A percentile compares a stretch with the other conserved stretches of the same genome.
Evolutionary conservation across 2,329 filamentous ascomycete species (phyloP).

Genomic region (Trichothecium sympodiale): DNA sequence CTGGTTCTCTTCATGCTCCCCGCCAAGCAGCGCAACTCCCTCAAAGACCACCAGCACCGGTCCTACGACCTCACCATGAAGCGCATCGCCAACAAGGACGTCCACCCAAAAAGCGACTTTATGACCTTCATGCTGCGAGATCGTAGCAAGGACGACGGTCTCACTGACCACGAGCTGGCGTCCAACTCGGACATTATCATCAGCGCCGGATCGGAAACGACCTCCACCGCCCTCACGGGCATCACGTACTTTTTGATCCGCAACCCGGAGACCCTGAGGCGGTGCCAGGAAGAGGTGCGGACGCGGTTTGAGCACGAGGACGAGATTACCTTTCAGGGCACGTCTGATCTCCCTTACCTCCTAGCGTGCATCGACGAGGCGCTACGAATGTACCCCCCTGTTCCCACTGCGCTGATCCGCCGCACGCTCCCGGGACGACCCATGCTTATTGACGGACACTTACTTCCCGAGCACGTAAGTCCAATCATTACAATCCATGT

Average conservation of each 20-base stretch:
- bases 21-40: neutral
- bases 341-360: slow-evolving; percentile 23
- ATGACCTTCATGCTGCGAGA: neutral
- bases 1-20: neutral
- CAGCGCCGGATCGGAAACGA: slow-evolving; percentile 23
- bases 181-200: slow-evolving; percentile 1
- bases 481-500: too few relatives aligned
- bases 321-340: slow-evolving; percentile 20
- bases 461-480: slow-evolving; percentile 1
- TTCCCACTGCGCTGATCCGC: slow-evolving; percentile 4
- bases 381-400: slow-evolving; percentile 10
- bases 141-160: neutral
- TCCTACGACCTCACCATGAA: slow-evolving; percentile 46
- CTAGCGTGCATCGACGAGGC: slow-evolving; percentile 25
- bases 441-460: slow-evolving; percentile 7
- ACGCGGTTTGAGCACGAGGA: slow-evolving; percentile 17
- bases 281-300: slow-evolving; percentile 19
- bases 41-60: slow-evolving; percentile 40
- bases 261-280: slow-evolving; percentile 17
- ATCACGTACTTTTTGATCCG: slow-evolving; percentile 26
- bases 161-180: neutral
- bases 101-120: neutral
- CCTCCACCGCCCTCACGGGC: slow-evolving; percentile 22
- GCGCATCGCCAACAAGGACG: slow-evolving; percentile 37
- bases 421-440: slow-evolving; percentile 7